Conservation (phyloP, 202 grass and related monocot species). For the Brachypodium distachyon region DNA sequence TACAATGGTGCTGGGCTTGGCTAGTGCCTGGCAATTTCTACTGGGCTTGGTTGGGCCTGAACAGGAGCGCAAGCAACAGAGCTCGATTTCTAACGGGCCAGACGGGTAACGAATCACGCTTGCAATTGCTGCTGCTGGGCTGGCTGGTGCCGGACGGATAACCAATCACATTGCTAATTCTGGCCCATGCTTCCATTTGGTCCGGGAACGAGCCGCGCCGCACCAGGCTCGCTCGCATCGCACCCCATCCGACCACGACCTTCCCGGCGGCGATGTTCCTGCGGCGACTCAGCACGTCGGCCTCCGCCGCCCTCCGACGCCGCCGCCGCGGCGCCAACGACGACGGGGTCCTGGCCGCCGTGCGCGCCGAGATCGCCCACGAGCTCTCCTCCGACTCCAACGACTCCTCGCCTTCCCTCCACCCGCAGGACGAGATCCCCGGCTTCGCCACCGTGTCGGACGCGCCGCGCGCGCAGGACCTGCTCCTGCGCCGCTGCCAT, state of each 20-base stretch:
- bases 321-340: conserved; percentile 25
- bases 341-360: conserved; percentile 33
- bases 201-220: neutral
- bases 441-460: conserved; percentile 46
- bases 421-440: conserved; percentile 19
- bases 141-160: too few species aligned
- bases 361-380: conserved; percentile 50
- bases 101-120: too few species aligned
- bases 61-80: too few species aligned
- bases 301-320: conserved; percentile 21
- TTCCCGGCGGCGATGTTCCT: conserved; percentile 37
- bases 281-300: conserved; percentile 32
- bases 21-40: too few species aligned
- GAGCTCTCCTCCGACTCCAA: conserved; percentile 36
- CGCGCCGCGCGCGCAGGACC: conserved; percentile 27
- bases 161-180: too few species aligned
- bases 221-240: neutral
- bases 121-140: too few species aligned
- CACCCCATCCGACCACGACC: neutral
- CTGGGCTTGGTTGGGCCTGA: too few species aligned
- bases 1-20: too few species aligned
- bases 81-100: too few species aligned
- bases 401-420: neutral
- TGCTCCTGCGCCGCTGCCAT: conserved; percentile 51
- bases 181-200: too few species aligned